These are phyloP conservation scores for Solanum paucissectum DNA, from an alignment of 257 asterid genomes.

Conservation along the genomic window DNA sequence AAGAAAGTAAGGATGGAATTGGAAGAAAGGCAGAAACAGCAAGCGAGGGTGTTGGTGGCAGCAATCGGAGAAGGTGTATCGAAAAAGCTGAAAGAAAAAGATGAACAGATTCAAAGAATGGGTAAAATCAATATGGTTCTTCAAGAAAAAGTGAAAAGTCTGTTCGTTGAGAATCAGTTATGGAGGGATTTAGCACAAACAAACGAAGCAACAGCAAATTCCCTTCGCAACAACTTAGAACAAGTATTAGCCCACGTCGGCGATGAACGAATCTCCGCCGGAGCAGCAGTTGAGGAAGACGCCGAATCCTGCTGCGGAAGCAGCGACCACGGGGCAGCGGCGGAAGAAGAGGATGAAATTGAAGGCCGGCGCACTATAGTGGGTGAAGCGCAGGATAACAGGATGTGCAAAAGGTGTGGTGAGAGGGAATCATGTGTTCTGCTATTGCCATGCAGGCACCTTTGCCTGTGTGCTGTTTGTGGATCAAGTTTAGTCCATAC, in stretches of 20 bases:
- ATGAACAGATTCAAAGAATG: constrained; percentile 55
- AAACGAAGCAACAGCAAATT: constrained; percentile 65
- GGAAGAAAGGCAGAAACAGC: constrained; percentile 62
- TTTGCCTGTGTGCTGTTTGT: constrained; percentile 57
- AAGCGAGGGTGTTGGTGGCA: constrained; percentile 31
- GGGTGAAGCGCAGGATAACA: background rate
- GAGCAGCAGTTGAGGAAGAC: constrained; percentile 35
- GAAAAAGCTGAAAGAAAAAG: constrained; percentile 52
- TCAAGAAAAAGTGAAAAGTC: constrained; percentile 43
- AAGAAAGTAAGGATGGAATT: constrained; percentile 48
- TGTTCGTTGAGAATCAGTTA: constrained; percentile 52
- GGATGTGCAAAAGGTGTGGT: constrained; percentile 48
- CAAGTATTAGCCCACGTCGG: constrained; percentile 45
- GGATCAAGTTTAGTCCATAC: constrained; percentile 42
- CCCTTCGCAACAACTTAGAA: constrained; percentile 51
- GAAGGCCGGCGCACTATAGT: background rate
- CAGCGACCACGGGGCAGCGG: constrained; percentile 8
- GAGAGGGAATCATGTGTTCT: constrained; percentile 60
- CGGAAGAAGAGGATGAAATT: constrained; percentile 1
- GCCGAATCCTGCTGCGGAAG: constrained; percentile 77
- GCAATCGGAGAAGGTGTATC: constrained; percentile 43
- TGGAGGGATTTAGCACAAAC: constrained; percentile 68
- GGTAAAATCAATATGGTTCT: constrained; percentile 46
- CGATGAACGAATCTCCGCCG: constrained; percentile 19
- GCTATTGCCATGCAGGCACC: constrained; percentile 76